Base-by-base conservation (phyloP, 192 early-diverging fungal genomes). In the Chytriomyces confervae region DNA sequence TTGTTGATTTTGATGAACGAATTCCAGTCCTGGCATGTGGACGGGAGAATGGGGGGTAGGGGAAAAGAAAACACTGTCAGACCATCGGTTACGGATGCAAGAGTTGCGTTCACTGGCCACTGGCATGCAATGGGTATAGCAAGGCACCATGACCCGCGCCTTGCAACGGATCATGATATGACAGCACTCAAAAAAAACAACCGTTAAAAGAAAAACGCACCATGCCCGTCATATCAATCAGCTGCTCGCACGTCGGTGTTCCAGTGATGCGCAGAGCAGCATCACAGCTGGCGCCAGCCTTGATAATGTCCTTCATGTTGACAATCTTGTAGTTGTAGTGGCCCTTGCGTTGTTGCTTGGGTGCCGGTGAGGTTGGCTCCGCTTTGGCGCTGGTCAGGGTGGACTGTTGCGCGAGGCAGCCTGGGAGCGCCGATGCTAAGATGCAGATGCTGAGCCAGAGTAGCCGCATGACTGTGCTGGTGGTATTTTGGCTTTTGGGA, bases 241-340 rank as follows among this genome's bases (percentile, higher is more conserved):
- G 16, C 50, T 74, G 72, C n/a, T 62, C 43, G 43, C 72, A 74
- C 1, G 72, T 74, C 20, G 72, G 72, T 7, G 72, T 46, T 63
- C 72, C 72, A 8, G 53, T 50, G 11, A 74, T 49, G 5, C 23
- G 7, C 8, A 74, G 6, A 9, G 72, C 45, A 11, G 44, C 16
- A 24, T n/a, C 7, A 60, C 72, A 74, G 45, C 23, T 18, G 18
- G 72, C 7, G 1, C 44, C 72, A 11, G 53, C 72, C 9, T 63
- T 24, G 60, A 7, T 10, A 3, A 57, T 57, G 3, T 57, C 53
- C 13, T 57, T 20, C 13, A 57, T 57, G 72, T 74, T 74, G 13
- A 27, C 11, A 7, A 74, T 44, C 7, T 43, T 46, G 29, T 74
- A 61, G 61, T 74, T 49, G 16, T 8, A 44, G 61, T 63, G 61